Base-by-base conservation (phyloP, 805 yeast genomes). In the Sungouiozyma intestinalis region DNA sequence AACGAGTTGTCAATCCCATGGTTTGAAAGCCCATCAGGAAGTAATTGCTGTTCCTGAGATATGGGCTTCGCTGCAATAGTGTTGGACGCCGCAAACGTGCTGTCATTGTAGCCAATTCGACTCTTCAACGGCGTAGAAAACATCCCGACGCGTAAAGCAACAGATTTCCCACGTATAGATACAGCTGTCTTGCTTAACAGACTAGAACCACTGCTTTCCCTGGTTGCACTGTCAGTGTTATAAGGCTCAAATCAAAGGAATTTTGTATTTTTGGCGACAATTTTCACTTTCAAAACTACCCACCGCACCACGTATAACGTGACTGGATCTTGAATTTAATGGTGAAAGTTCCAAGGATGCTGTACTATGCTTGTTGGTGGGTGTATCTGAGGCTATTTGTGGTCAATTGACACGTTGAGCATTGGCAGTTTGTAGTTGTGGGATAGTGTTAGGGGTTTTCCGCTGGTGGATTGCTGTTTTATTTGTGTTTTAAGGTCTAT, bases 81-180 rank as follows among this genome's bases (percentile, higher is more conserved):
- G n/a, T 48, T 49, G 29, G 47, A 40, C 11, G 49, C 51, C 40
- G 47, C 50, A 38, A 45, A 45, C 2, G 54, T 46, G 29, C 45
- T 43, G 36, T 45, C 48, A 38, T 46, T 51, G 49, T 58, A 58
- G 45, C 54, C 57, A 39, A 53, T 49, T 37, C 59, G 53, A 39
- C 51, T 58, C 45, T 53, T 58, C 49, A 60, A 48, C 15, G 64
- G 64, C 17, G 64, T 60, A 16, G 64, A 60, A 48, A 51, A 60
- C 61, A 60, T 60, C 4, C 40, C 15, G 7, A 13, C 14, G 19
- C 11, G 37, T 35, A 35, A 35, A 6, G 11, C 14, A 11, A 11
- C 33, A 33, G 29, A 32, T 16, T 17, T 9, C 20, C 4, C 3
- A 4, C n/a, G 4, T 18, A 6, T 14, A 13, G 13, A 18, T 7